Base-by-base conservation (phyloP, 805 yeast species). In the Candida coquimbonensis region DNA sequence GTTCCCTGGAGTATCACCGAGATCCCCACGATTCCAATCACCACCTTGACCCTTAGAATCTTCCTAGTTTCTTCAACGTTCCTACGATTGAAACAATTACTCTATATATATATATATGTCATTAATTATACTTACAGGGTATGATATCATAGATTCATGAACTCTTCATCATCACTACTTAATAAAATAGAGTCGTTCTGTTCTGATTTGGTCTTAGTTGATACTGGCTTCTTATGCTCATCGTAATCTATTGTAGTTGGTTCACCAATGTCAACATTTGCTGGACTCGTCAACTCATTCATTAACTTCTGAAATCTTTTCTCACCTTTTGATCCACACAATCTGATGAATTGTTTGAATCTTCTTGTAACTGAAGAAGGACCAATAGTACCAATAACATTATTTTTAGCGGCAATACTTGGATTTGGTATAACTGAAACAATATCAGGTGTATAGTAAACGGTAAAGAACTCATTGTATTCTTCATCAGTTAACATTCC, bases 401-500 rank as follows among this genome's bases (percentile, higher is more conserved):
- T 44, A 26, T 53, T 39, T 36, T 40, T 50, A 3, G 45, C 49
- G 1, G 54, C 43, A 2, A 37, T 14, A 21, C 40, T 24, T n/a
- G 57, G 59, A 33, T 56, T 46, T 2, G 44, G 37, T 13, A n/a
- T 26, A 4, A 54, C 48, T 5, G 43, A 21, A 13, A 17, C 27
- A 9, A 54, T 46, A 7, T 39, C 45, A 4, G 41, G 38, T 9
- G 50, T 43, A 25, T 42, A 48, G 35, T 46, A 49, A 12, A 39
- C 45, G 11, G 54, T 46, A 34, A 54, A 47, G 39, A 57, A 57
- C n/a, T 48, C 49, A 4, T 40, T 45, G 7, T 42, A 37, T 26
- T 57, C 61, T 6, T 38, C 21, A 2, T 33, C 47, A 2, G 45
- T 50, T 11, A 59, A 40, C 27, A 51, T 52, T 1, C 63, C 63